Percentiles rank a stretch among this genome's conserved stretches.
Evolutionary conservation across 495 filamentous ascomycete genomes (phyloP).

Genomic region (Haplographium delicatum): DNA sequence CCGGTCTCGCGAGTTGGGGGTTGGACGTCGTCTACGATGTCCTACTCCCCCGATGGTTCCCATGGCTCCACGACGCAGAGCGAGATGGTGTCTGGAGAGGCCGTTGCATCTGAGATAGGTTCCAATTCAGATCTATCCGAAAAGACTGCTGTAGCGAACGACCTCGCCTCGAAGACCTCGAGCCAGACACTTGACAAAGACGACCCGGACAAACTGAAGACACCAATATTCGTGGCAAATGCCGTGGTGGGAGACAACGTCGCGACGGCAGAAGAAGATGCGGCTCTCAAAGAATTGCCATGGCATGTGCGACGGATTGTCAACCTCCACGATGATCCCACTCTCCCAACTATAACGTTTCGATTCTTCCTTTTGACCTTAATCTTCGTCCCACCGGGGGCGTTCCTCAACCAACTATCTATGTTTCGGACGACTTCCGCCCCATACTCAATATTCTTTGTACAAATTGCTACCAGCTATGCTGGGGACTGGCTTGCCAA

Average conservation of each 20-base stretch:
- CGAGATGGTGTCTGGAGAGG: not conserved
- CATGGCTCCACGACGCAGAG: not conserved
- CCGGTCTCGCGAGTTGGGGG: too few relatives aligned
- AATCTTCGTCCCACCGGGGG: conserved; percentile 48
- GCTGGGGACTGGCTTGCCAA: conserved; percentile 48
- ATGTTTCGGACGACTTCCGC: conserved; percentile 49
- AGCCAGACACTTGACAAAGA: conserved; percentile 1
- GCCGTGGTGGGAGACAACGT: too few relatives aligned
- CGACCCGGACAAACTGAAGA: too few relatives aligned
- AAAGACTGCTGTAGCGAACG: not conserved
- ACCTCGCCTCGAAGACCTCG: conserved; percentile 2
- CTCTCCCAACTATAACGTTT: conserved; percentile 48
- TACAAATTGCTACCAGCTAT: conserved; percentile 51
- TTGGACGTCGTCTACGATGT: not conserved
- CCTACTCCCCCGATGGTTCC: not conserved
- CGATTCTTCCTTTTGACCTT: conserved; percentile 49
- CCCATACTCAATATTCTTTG: conserved; percentile 54
- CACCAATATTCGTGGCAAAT: too few relatives aligned
- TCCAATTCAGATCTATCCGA: conserved; percentile 1
- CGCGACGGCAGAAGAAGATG: conserved; percentile 35
- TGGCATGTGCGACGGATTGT: conserved; percentile 46
- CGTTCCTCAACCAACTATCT: conserved; percentile 49
- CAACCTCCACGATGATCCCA: conserved; percentile 47
- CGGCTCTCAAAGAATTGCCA: conserved; percentile 42
- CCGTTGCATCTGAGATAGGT: not conserved